These are phyloP conservation scores for Zalerion maritima DNA, from an alignment of 495 filamentous ascomycete genomes.

Conservation along the genomic window DNA sequence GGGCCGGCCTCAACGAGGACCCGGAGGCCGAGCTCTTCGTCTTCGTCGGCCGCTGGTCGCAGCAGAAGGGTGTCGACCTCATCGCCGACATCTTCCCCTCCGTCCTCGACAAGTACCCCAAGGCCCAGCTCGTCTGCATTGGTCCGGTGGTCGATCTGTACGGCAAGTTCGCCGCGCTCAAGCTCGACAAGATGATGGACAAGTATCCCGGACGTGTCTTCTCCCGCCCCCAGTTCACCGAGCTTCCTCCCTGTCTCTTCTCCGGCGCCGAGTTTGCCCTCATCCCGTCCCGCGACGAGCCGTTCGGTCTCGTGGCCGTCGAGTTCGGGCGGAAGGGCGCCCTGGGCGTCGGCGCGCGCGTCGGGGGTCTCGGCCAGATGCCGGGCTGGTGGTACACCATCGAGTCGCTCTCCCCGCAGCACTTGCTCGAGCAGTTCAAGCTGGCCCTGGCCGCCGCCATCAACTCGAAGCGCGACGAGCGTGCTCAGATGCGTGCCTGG, in stretches of 20 bases:
- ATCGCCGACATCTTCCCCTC: slow-evolving; percentile 65
- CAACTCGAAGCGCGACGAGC: slow-evolving; percentile 39
- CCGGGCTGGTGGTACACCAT: slow-evolving; percentile 63
- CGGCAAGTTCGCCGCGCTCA: slow-evolving; percentile 62
- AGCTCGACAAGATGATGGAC: slow-evolving; percentile 57
- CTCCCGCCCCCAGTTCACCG: slow-evolving; percentile 64
- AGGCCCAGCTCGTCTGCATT: slow-evolving; percentile 55
- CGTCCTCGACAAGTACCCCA: slow-evolving; percentile 51
- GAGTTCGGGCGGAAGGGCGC: slow-evolving; percentile 71
- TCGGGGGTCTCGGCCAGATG: slow-evolving; percentile 62
- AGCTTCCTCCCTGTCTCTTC: slow-evolving; percentile 60
- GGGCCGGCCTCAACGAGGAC: slow-evolving; percentile 53
- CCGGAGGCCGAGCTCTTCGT: slow-evolving; percentile 59
- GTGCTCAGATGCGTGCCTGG: slow-evolving; percentile 58
- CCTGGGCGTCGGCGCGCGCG: slow-evolving; percentile 54
- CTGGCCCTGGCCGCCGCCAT: slow-evolving; percentile 52
- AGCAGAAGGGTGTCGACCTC: slow-evolving; percentile 66
- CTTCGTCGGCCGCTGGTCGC: slow-evolving; percentile 67
- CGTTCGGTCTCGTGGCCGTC: slow-evolving; percentile 69
- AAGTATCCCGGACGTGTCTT: slow-evolving; percentile 63
- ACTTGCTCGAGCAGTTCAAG: slow-evolving; percentile 59
- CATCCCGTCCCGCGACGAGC: slow-evolving; percentile 67
- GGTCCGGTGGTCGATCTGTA: slow-evolving; percentile 68
- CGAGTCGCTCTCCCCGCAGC: slow-evolving; percentile 54
- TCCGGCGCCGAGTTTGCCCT: slow-evolving; percentile 67